phyloP scores from a whole-genome alignment of 768 basidiomycete genomes.

The Lentinula sp. region DNA sequence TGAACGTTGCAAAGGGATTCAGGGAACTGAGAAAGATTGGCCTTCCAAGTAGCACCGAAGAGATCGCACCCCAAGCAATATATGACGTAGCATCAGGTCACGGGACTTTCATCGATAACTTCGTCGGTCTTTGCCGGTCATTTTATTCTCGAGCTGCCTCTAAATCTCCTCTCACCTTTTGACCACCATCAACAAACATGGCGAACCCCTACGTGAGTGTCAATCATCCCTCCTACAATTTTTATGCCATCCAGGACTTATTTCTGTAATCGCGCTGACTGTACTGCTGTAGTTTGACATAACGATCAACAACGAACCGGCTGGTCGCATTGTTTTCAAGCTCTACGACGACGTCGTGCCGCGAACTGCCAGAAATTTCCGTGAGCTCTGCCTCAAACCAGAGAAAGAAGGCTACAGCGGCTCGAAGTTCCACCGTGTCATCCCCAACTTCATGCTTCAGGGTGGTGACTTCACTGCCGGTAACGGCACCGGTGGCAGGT shows the following conservation, averaged over 20 bases:
- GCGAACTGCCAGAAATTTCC: constrained; percentile 75
- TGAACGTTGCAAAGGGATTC: too few species aligned
- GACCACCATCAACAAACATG: constrained; percentile 3
- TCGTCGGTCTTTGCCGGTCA: not conserved
- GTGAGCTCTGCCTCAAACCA: constrained; percentile 65
- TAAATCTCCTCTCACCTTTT: not conserved
- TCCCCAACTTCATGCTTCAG: constrained; percentile 98
- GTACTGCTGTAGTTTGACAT: constrained; percentile 48
- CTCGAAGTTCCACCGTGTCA: constrained; percentile 82
- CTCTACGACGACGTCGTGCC: constrained; percentile 83
- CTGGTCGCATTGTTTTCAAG: constrained; percentile 76
- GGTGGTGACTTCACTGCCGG: constrained; percentile 87
- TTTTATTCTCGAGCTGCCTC: not conserved
- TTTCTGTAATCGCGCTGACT: not conserved
- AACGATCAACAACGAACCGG: constrained; percentile 49
- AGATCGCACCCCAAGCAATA: too few species aligned
- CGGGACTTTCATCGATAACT: not conserved
- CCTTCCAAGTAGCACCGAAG: too few species aligned
- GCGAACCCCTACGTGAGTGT: constrained; percentile 5
- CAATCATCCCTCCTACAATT: not conserved
- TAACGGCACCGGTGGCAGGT: constrained; percentile 87
- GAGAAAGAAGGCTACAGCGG: constrained; percentile 61
- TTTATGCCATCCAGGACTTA: not conserved
- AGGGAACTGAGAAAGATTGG: not conserved
- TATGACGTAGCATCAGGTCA: not conserved